phyloP scores from a whole-genome alignment of 192 early-diverging fungal genomes.

The Coemansia sp. region DNA sequence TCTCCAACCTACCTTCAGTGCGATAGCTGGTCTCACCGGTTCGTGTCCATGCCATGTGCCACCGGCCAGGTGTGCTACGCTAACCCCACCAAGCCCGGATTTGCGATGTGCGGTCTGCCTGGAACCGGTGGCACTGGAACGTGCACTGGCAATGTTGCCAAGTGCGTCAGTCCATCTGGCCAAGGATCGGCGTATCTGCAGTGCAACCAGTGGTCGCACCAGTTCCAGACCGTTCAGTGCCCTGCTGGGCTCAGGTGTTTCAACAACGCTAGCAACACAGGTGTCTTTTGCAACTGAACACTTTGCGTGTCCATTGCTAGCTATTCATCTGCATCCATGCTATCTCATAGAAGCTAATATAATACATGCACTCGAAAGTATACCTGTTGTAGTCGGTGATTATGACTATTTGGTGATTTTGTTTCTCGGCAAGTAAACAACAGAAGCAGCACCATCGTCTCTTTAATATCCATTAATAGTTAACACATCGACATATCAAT shows the following conservation, averaged over 20 bases:
- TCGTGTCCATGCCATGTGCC: slow-evolving; percentile 23
- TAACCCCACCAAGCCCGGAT: slow-evolving; percentile 35
- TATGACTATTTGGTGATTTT: too few species aligned
- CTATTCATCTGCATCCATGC: not conserved
- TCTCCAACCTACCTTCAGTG: slow-evolving; percentile 43
- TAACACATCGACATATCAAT: too few species aligned
- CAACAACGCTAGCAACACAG: slow-evolving; percentile 46
- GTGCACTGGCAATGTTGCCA: slow-evolving; percentile 14
- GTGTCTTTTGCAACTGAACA: not conserved
- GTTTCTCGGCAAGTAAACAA: too few species aligned
- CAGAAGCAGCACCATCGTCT: too few species aligned
- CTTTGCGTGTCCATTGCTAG: not conserved
- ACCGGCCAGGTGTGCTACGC: slow-evolving; percentile 43
- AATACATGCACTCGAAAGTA: not conserved
- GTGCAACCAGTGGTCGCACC: slow-evolving; percentile 53
- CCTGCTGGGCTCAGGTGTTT: slow-evolving; percentile 41
- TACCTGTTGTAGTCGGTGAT: not conserved
- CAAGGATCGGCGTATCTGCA: slow-evolving; percentile 31
- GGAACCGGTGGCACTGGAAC: slow-evolving; percentile 31
- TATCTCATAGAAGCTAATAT: not conserved
- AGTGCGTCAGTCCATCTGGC: slow-evolving; percentile 15
- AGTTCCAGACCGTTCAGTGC: slow-evolving; percentile 38
- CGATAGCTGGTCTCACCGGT: slow-evolving; percentile 38
- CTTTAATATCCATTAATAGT: too few species aligned
- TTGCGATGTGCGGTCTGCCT: slow-evolving; percentile 43